Percentiles rank a stretch among this genome's conserved stretches.
Evolutionary conservation across 2,329 filamentous ascomycete genomes (phyloP).

Genomic region (Ophiobolus disseminans): DNA sequence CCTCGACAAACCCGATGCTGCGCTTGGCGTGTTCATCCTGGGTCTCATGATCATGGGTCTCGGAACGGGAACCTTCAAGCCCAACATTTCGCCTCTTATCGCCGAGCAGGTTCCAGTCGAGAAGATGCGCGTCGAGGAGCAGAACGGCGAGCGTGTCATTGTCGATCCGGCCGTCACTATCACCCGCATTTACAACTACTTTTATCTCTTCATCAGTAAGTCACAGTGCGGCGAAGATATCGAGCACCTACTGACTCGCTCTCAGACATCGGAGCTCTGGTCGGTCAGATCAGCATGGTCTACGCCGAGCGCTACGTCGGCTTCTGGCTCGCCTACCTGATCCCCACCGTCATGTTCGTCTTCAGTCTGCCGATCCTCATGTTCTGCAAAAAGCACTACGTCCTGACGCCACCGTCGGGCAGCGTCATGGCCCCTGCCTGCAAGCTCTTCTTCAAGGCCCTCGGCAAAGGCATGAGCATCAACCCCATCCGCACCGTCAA

Average conservation of each 20-base stretch:
- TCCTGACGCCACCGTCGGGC: slow-evolving; percentile 67
- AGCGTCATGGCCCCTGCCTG: slow-evolving; percentile 72
- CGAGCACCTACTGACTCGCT: too few species aligned
- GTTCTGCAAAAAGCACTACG: slow-evolving; percentile 67
- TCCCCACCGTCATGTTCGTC: slow-evolving; percentile 71
- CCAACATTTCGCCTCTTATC: slow-evolving; percentile 64
- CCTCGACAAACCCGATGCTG: slow-evolving; percentile 56
- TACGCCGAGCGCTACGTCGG: slow-evolving; percentile 61
- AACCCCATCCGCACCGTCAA: slow-evolving; percentile 65
- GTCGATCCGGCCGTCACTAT: slow-evolving; percentile 72
- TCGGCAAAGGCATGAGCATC: slow-evolving; percentile 64
- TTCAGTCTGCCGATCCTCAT: slow-evolving; percentile 65
- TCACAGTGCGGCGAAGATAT: too few species aligned
- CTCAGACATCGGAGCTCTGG: slow-evolving; percentile 44
- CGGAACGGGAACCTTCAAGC: slow-evolving; percentile 74
- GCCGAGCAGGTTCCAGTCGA: slow-evolving; percentile 70
- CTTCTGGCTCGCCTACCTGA: slow-evolving; percentile 74
- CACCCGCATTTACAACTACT: slow-evolving; percentile 70
- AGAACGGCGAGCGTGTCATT: slow-evolving; percentile 65
- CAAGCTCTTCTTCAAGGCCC: slow-evolving; percentile 58
- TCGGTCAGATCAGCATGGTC: slow-evolving; percentile 48
- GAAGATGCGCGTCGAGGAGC: slow-evolving; percentile 55
- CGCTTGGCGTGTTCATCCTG: slow-evolving; percentile 63
- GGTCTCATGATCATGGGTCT: slow-evolving; percentile 69
- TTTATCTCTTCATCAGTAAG: slow-evolving; percentile 47